A percentile compares a stretch with the other conserved stretches of the same genome.
These are phyloP conservation scores for Dactylonectria estremocensis DNA, from an alignment of 2,329 filamentous ascomycete species.

Conservation along the genomic window DNA sequence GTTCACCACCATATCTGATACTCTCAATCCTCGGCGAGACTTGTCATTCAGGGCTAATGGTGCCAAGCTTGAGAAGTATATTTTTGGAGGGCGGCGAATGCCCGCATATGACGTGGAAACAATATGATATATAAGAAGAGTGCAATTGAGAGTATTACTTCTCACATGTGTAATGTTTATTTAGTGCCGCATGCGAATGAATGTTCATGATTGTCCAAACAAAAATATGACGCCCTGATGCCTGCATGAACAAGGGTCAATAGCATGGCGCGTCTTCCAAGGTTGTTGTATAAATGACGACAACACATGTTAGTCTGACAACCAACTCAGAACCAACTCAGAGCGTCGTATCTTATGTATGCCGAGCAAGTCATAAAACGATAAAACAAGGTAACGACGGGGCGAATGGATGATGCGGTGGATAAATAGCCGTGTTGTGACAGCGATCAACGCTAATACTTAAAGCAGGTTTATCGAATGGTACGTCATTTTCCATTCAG, in stretches of 20 bases:
- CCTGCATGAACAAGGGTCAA: not conserved
- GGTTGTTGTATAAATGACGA: not conserved
- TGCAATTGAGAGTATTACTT: too few species aligned
- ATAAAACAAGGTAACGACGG: not conserved
- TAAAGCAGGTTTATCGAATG: constrained; percentile 26
- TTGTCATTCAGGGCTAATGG: constrained; percentile 20
- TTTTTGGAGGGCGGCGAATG: constrained; percentile 39
- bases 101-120: constrained; percentile 30
- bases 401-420: not conserved
- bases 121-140: not conserved
- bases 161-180: too few species aligned
- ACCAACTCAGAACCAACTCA: not conserved
- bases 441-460: constrained; percentile 5
- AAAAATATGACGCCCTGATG: too few species aligned
- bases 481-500: not conserved
- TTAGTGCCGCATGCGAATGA: too few species aligned
- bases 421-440: constrained; percentile 4
- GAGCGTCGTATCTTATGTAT: not conserved
- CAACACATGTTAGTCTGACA: not conserved
- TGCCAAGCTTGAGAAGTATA: constrained; percentile 32
- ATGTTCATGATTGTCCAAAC: too few species aligned
- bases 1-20: too few species aligned
- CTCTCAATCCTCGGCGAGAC: too few species aligned
- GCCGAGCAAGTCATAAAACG: not conserved
- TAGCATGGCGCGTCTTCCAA: not conserved